These are phyloP conservation scores for Ploettnerulaceae sp. DNA, from an alignment of 2,329 filamentous ascomycete species.

Conservation along the genomic window DNA sequence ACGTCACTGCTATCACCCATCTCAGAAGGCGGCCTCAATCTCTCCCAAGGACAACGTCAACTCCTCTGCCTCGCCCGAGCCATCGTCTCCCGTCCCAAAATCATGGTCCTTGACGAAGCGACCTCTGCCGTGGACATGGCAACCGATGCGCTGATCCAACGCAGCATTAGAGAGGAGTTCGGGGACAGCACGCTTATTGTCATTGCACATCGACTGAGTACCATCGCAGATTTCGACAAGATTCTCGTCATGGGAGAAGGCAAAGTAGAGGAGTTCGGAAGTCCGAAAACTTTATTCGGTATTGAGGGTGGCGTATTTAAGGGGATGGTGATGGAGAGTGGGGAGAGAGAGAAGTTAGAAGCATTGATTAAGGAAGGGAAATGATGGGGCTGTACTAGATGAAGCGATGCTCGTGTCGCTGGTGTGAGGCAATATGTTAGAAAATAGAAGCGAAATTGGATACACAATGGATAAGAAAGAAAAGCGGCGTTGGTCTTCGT, in stretches of 20 bases:
- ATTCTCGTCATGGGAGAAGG: constrained; percentile 69
- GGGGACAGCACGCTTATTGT: constrained; percentile 64
- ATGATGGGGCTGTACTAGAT: too few relatives aligned
- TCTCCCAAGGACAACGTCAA: constrained; percentile 72
- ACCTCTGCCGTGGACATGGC: constrained; percentile 75
- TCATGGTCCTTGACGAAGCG: constrained; percentile 78
- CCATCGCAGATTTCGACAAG: constrained; percentile 71
- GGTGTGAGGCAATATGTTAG: too few relatives aligned
- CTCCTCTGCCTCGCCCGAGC: constrained; percentile 70
- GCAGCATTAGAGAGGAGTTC: constrained; percentile 68
- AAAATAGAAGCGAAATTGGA: too few relatives aligned
- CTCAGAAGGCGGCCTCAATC: constrained; percentile 67
- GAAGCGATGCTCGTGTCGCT: too few relatives aligned
- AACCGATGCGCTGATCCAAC: constrained; percentile 70
- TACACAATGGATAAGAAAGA: too few relatives aligned
- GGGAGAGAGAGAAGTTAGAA: constrained; percentile 42
- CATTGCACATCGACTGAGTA: constrained; percentile 71
- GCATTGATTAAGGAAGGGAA: background rate
- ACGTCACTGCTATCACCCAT: constrained; percentile 56
- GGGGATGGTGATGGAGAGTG: constrained; percentile 59
- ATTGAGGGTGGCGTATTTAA: constrained; percentile 46
- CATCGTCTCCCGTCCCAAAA: constrained; percentile 66
- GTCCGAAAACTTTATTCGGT: constrained; percentile 57
- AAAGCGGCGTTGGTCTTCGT: too few relatives aligned
- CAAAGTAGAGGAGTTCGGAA: constrained; percentile 61